Conservation (phyloP, 1,284 basidiomycete genomes). For the Ceratobasidium theobromae region DNA sequence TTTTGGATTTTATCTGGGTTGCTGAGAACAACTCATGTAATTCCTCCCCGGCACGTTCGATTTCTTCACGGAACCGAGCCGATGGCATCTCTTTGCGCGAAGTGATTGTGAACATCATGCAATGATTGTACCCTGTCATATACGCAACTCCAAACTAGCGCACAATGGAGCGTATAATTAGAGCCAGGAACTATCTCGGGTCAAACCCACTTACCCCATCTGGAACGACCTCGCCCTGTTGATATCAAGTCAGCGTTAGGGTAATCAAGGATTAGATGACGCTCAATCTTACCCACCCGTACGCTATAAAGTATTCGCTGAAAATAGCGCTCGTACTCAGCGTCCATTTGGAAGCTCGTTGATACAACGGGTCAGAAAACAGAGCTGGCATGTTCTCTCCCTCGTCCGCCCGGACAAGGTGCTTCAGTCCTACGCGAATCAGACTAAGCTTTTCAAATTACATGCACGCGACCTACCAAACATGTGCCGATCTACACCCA, state of each 20-base stretch:
- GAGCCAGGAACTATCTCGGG: not conserved
- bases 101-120: constrained; percentile 78
- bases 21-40: constrained; percentile 55
- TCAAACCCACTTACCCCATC: constrained; percentile 51
- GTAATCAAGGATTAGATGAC: constrained; percentile 10
- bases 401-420: constrained; percentile 52
- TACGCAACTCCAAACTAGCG: constrained; percentile 67
- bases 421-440: constrained; percentile 65
- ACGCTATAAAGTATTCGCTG: constrained; percentile 74
- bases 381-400: constrained; percentile 65
- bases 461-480: constrained; percentile 52
- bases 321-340: constrained; percentile 87
- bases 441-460: not conserved
- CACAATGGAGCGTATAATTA: not conserved
- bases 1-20: constrained; percentile 40
- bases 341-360: constrained; percentile 67
- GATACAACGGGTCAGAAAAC: constrained; percentile 71
- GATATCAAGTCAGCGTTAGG: constrained; percentile 32
- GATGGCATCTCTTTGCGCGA: constrained; percentile 77
- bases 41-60: constrained; percentile 66
- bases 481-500: constrained; percentile 82
- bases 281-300: constrained; percentile 66
- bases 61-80: constrained; percentile 62
- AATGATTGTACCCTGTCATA: constrained; percentile 68
- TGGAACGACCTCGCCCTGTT: constrained; percentile 59